Evolutionary conservation across 2,329 filamentous ascomycete genomes (phyloP), one percentile per base, ranked within the genome.

Genomic region (Thyridium curvatum): DNA sequence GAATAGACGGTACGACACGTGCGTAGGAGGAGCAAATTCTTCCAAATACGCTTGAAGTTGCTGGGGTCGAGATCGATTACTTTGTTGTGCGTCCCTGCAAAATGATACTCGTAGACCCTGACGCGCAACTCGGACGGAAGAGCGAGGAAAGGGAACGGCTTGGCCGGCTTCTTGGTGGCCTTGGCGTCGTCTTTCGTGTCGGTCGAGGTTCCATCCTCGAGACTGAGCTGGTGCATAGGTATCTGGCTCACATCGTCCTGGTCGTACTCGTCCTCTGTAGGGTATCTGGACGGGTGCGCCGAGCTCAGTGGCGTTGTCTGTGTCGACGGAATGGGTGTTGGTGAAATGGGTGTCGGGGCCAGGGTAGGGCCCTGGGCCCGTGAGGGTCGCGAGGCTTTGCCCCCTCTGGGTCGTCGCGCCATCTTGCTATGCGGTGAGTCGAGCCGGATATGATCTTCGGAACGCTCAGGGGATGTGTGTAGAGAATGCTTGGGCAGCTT

Each of bases 101-200:
- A 82, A 46, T 80, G 71, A 47, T 79, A 67, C 30, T 68, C 71
- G 55, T 88, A 89, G 12, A 90, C 74, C 49, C 78, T 76, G 42
- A 83, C 65, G 8, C 85, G 79, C 21, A 90, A 59, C 53, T 90
- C 85, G 0, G 76, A 71, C 0, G 85, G 84, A 1, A 90, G 64
- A 21, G 74, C 65, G 41, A 88, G 69, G 55, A 89, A 84, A 8
- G 65, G 73, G 40, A 86, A 86, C 0, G 75, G 69, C 33, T 60
- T 65, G 17, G 53, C 52, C 21, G 30, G 45, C 44, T 35, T 45
- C 42, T 15, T 37, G 31, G 30, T 43, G n/a, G 36, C 40, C 14
- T 26, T 16, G 12, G 30, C 30, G 46, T 52, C 4, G 52, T 48
- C n/a, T 50, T 55, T 15, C 1, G 32, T 34, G 18, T 35, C 40